Base-by-base conservation (phyloP, 2,329 filamentous ascomycete genomes). In the Colletotrichum sansevieriae region DNA sequence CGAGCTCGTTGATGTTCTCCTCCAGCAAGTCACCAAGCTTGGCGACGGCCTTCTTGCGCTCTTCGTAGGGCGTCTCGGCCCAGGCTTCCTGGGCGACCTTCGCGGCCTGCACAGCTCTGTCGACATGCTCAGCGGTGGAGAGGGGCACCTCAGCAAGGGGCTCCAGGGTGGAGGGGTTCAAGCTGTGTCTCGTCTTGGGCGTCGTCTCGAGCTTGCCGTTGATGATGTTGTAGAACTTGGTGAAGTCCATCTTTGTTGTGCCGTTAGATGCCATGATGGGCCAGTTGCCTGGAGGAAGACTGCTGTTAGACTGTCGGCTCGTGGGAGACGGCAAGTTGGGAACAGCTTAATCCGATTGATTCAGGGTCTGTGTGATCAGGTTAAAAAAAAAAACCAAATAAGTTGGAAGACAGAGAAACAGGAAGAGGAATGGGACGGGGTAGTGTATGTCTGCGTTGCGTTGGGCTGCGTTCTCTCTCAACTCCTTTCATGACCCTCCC, bases 161-260 rank as follows among this genome's bases (percentile, higher is more conserved):
- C 70, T 84, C 76, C 25, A 80, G 77, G 9, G 82, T 87, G 3
- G 85, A 77, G 0, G 86, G 86, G 75, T 88, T 87, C 72, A 87
- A 77, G 49, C 82, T 79, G 72, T 82, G 81, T 63, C 84, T 82
- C 12, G 81, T 85, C 62, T 80, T 74, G 29, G 78, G 72, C 1
- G 83, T 84, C 18, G 79, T 75, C 18, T 78, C 78, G 68, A 83
- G 76, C 75, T 85, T 76, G 66, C 84, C 85, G 70, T 86, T 80
- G 71, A 88, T 82, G 63, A 85, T 79, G 77, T 87, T 88, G 68
- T 80, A 78, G 74, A 85, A 87, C 51, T 79, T 83, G 70, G 80
- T 68, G 57, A 60, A 68, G 37, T 65, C 65, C 55, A 68, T 22
- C 65, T 68, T 68, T 29, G 60, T 51, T 5, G 65, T 58, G 15